Conservation (phyloP, 345 rosid genomes). For the Eutrema heterophyllum region DNA sequence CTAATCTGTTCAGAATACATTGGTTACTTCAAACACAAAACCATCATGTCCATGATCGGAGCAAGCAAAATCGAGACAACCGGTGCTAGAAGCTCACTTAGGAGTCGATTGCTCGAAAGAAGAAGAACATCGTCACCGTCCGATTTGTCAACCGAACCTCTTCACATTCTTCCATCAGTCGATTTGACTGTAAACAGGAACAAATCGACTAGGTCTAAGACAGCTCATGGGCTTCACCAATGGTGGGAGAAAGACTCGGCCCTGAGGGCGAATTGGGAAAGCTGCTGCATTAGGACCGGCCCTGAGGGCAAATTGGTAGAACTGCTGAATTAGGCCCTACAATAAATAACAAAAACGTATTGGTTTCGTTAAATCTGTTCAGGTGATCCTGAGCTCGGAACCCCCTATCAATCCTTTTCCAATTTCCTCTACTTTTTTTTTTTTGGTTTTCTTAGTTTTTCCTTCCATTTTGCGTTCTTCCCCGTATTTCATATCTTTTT, state of each 20-base stretch:
- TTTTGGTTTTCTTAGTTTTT: too few relatives aligned
- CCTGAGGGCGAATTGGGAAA: not conserved
- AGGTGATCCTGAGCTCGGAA: too few relatives aligned
- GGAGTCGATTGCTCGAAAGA: slow-evolving; percentile 32
- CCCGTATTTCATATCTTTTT: too few relatives aligned
- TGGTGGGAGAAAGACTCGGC: slow-evolving; percentile 44
- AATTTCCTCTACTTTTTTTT: too few relatives aligned
- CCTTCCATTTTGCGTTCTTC: too few relatives aligned
- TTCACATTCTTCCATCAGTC: slow-evolving; percentile 56
- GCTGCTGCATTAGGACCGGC: not conserved
- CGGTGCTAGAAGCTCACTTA: slow-evolving; percentile 34
- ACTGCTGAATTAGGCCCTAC: not conserved
- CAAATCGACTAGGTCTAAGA: slow-evolving; percentile 17
- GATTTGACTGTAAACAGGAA: slow-evolving; percentile 34
- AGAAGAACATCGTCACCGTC: not conserved
- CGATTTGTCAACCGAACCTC: slow-evolving; percentile 23
- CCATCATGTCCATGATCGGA: slow-evolving; percentile 44
- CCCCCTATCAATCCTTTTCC: too few relatives aligned
- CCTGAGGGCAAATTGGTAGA: not conserved
- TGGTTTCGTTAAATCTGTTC: not conserved
- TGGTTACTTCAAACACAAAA: slow-evolving; percentile 50
- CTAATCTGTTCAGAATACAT: slow-evolving; percentile 51
- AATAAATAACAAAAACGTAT: too few relatives aligned
- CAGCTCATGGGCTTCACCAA: slow-evolving; percentile 56
- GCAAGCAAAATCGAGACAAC: slow-evolving; percentile 37